Conservation (phyloP, 768 basidiomycete genomes). For the Mycena albidolilacea region DNA sequence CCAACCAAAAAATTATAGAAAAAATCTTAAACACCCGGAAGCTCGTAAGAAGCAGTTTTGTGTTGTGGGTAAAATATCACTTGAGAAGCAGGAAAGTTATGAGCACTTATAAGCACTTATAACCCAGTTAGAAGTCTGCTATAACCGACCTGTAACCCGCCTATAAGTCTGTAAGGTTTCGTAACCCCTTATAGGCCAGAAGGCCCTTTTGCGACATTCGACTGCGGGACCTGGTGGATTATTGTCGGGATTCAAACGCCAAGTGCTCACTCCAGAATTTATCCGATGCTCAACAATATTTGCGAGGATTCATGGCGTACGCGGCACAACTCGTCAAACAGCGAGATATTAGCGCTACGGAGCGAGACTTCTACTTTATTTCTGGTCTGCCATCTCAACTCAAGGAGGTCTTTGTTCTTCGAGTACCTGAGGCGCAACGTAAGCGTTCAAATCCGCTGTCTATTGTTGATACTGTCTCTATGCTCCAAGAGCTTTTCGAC, state of each 20-base stretch:
- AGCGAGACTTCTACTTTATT: constrained; percentile 28
- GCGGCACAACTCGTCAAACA: not conserved
- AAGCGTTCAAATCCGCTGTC: constrained; percentile 9
- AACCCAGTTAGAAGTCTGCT: too few species aligned
- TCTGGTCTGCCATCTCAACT: constrained; percentile 18
- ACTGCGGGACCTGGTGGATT: not conserved
- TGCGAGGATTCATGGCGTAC: not conserved
- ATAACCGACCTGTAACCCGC: too few species aligned
- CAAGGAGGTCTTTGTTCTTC: constrained; percentile 25
- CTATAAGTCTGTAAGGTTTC: too few species aligned
- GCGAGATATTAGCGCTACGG: not conserved
- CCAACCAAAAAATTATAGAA: too few species aligned
- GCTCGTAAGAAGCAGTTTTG: too few species aligned
- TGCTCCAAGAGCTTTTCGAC: constrained; percentile 1
- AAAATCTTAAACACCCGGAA: too few species aligned
- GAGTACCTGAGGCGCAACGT: constrained; percentile 13
- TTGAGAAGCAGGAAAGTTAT: too few species aligned
- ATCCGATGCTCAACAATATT: not conserved
- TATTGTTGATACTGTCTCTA: constrained; percentile 2
- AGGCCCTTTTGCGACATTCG: too few species aligned
- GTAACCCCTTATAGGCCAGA: too few species aligned
- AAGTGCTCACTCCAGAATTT: not conserved
- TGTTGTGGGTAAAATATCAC: too few species aligned
- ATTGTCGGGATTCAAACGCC: not conserved
- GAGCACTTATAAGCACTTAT: too few species aligned